Evolutionary conservation across 495 filamentous ascomycete species (phyloP), one percentile per base, ranked within the genome.

Genomic region (Neurospora sp.): DNA sequence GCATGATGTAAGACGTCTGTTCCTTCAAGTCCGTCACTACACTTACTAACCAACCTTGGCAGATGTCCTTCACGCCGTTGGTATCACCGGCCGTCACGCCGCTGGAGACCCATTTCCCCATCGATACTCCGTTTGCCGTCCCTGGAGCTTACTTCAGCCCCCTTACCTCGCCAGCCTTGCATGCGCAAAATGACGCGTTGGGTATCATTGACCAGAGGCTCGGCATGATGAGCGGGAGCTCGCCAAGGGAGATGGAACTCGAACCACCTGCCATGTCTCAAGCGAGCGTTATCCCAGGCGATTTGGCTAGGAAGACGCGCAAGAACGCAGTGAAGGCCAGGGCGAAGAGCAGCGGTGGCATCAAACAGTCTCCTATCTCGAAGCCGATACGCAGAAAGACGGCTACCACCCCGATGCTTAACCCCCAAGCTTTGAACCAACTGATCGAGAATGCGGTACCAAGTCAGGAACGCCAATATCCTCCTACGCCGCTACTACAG

Each of bases 31-130:
- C 73, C 73, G 53, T n/a, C 44, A 38, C n/a, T n/a, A n/a, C n/a
- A n/a, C 42, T 70, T 73, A 71, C 79, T 83, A 77, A 86, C 80
- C 74, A 61, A 75, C 74, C 73, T 71, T 46, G 44, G 27, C 76
- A 93, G 92, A 93, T 94, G 82, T 86, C 93, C 35, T 98, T 97
- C 81, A 99, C 96, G 8, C 96, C 96, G 10, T 88, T 99, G 39
- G 92, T 97, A 9, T 98, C 96, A 41, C 96, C 96, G 22, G 95
- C 94, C 4, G 95, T 98, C 76, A 97, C 95, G 11, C 95, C 96
- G 38, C 86, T 96, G 68, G 94, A 97, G 74, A 87, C 88, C 40
- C 91, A 94, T 78, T 97, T 96, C 80, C 86, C 89, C 61, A 82
- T 89, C 35, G 88, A 94, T 59, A 88, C 90, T 12, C 92, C 94